Conservation (phyloP, 2,329 filamentous ascomycete species). For the Fusarium praegraminearum region DNA sequence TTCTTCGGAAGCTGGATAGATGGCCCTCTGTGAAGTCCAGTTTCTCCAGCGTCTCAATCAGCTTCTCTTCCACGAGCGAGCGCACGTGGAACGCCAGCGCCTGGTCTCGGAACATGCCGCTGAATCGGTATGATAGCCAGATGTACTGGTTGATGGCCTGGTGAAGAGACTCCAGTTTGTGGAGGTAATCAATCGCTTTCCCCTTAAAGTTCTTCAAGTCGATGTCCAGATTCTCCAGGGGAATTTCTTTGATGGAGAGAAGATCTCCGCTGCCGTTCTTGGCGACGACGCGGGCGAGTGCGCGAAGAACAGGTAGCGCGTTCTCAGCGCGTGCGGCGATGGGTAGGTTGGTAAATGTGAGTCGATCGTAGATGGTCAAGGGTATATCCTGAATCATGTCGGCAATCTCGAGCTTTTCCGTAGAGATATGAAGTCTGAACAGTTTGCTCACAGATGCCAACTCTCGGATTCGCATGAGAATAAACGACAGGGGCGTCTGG, state of each 20-base stretch:
- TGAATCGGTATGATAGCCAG: conserved; percentile 92
- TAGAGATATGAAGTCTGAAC: conserved; percentile 74
- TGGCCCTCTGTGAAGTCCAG: conserved; percentile 62
- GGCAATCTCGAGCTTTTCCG: conserved; percentile 73
- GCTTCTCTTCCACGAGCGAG: conserved; percentile 78
- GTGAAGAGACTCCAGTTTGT: conserved; percentile 80
- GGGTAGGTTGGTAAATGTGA: conserved; percentile 81
- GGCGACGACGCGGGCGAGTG: conserved; percentile 77
- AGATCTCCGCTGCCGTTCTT: conserved; percentile 74
- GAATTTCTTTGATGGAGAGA: conserved; percentile 76
- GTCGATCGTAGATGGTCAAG: conserved; percentile 78
- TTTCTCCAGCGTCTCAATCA: conserved; percentile 62
- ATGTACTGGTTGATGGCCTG: conserved; percentile 86
- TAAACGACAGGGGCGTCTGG: conserved; percentile 83
- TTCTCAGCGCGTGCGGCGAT: conserved; percentile 65
- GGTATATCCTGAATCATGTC: conserved; percentile 79
- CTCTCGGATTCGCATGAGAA: conserved; percentile 80
- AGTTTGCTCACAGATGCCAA: conserved; percentile 71
- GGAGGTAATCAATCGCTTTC: conserved; percentile 68
- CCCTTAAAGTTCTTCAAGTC: conserved; percentile 57
- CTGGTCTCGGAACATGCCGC: conserved; percentile 81
- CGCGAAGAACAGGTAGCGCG: conserved; percentile 65
- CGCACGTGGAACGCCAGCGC: conserved; percentile 84
- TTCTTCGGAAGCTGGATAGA: conserved; percentile 46
- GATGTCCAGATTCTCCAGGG: conserved; percentile 80